Base-by-base conservation (phyloP, 2,329 filamentous ascomycete species). In the Botryotinia globosa region DNA sequence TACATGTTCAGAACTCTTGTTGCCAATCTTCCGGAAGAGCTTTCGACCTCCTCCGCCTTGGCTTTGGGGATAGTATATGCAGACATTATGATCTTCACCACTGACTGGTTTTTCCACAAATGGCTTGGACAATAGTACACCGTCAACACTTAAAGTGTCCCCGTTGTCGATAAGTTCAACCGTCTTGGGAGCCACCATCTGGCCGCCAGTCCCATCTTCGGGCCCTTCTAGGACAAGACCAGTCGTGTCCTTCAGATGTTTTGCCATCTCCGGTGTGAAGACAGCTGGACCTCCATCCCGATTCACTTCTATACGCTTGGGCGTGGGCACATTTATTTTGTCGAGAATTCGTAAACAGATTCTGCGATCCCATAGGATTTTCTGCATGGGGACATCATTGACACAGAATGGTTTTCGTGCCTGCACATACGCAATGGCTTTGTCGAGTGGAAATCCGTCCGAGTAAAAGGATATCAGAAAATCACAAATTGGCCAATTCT, bases 81-180 rank as follows among this genome's bases (percentile, higher is more conserved):
- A 92, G 78, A 99, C 97, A 81, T 99, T 99, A 84, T 99, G 96
- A 79, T 99, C 95, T 83, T 99, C 96, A 48, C 96, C 96, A 80
- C 93, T 98, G n/a, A 94, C 94, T 0, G 96, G 96, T 82, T 99
- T 99, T 81, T 99, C 96, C 54, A 99, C 96, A 80, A 99, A 99
- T 0, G 96, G 96, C 80, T 99, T 99, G 77, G 88, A 91, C 63
- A 99, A 87, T 6, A 90, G 82, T 58, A 88, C 86, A 18, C 95
- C 96, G 80, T 99, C 95, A 16, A 99, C 95, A 59, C 91, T 89
- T 71, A 99, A 86, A 7, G 92, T 91, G 80, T 99, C 94, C 42
- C 93, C 93, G 77, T 97, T 91, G 75, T 98, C 94, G n/a, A 96
- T 86, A 76, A 99, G 85, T 79, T 96, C 91, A 9, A 99, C 91